A percentile compares a stretch with the other conserved stretches of the same genome.
phyloP scores from a whole-genome alignment of 176 grass and related monocot genomes.

The Oryza rufipogon region DNA sequence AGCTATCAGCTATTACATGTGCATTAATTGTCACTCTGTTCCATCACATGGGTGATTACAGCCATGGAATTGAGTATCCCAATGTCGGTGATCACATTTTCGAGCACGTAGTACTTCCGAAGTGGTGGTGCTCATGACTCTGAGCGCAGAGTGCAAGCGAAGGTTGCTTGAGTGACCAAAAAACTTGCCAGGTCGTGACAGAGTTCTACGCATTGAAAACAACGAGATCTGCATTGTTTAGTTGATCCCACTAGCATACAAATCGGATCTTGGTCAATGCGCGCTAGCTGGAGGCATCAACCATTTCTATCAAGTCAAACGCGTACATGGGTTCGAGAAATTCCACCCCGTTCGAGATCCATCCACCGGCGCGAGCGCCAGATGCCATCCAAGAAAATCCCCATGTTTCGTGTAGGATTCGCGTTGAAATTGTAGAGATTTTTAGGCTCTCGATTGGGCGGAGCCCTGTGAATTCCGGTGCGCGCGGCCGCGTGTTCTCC shows the following conservation, averaged over 20 bases:
- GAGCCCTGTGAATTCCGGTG: neutral
- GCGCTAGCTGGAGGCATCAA: neutral
- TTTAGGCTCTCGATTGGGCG: neutral
- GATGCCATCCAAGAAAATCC: neutral
- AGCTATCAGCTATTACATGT: neutral
- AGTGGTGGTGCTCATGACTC: neutral
- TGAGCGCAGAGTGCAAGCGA: neutral
- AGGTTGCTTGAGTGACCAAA: no score
- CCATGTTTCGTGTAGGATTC: neutral
- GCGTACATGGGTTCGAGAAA: neutral
- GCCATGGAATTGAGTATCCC: neutral
- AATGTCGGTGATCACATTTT: neutral
- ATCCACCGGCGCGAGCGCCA: neutral
- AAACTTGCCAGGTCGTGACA: neutral
- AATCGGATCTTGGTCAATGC: slow-evolving; percentile 8
- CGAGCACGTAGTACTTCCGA: neutral
- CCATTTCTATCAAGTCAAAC: neutral
- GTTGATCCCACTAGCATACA: neutral
- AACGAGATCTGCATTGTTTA: neutral
- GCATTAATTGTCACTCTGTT: neutral
- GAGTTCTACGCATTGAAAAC: neutral
- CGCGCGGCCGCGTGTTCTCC: neutral
- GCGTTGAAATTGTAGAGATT: neutral
- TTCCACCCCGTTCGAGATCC: neutral
- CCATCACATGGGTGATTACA: neutral